Percentiles rank a stretch among this genome's conserved stretches.
Evolutionary conservation across 306 rosid genomes (phyloP).

Genomic region (Trichosanthes truncata): DNA sequence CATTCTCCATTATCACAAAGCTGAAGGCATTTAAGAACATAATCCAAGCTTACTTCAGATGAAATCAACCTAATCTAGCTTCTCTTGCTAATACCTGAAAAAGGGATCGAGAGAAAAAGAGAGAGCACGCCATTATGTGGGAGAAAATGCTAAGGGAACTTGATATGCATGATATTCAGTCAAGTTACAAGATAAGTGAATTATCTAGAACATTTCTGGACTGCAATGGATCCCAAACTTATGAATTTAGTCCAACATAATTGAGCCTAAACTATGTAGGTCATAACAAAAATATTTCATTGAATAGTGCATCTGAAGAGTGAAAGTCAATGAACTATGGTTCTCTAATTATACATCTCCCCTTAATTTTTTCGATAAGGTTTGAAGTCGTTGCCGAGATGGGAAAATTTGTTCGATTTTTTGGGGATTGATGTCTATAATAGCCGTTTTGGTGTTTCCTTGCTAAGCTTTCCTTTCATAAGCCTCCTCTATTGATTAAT

Average conservation of each 20-base stretch:
- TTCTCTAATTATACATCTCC: no score
- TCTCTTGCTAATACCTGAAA: conserved; percentile 81
- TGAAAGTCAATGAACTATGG: no score
- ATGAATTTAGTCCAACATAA: neutral
- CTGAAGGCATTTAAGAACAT: neutral
- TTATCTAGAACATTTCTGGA: neutral
- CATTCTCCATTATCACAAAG: neutral
- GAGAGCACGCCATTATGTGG: neutral
- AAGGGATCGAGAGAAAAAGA: neutral
- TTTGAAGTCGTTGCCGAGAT: neutral
- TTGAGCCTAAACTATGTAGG: neutral
- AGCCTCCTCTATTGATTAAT: no score
- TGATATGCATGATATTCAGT: neutral
- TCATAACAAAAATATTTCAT: no score
- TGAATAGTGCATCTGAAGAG: no score
- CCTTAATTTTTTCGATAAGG: no score
- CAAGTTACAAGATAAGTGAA: neutral
- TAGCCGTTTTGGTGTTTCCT: neutral
- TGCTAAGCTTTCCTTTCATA: no score
- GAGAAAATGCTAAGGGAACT: neutral
- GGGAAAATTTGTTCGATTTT: neutral
- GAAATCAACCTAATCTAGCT: conserved; percentile 74
- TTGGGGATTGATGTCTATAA: neutral
- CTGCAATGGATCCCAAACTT: neutral
- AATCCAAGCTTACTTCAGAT: neutral